Base-by-base conservation (phyloP, 2,329 filamentous ascomycete genomes). In the Huntiella savannae region DNA sequence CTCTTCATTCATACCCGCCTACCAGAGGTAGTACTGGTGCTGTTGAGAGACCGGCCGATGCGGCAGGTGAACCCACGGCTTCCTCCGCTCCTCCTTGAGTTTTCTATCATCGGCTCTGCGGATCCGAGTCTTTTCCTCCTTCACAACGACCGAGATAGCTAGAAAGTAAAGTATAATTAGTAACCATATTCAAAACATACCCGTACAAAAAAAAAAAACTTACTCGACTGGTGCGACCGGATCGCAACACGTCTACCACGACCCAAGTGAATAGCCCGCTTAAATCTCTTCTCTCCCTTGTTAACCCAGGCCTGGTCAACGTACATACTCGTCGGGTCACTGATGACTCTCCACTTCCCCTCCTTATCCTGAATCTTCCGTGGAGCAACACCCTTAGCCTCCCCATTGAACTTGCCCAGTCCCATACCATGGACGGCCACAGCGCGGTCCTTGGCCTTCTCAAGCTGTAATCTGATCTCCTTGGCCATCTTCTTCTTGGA, bases 251-350 rank as follows among this genome's bases (percentile, higher is more conserved):
- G 72, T 48, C 73, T 68, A 33, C 85, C 85, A 57, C 83, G 72
- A 3, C 85, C 86, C 52, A 88, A 77, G 60, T 78, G 80, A 54
- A 87, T 80, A 4, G 73, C 65, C 40, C 68, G 65, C 50, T 63
- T 64, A 19, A 60, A 63, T 49, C 72, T 71, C 60, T 69, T 79
- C 1, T 70, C 68, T 0, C 84, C 83, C 52, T 81, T 78, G 46
- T 82, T 84, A 39, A 94, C 85, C 88, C 88, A 98, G 4, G 87
- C 85, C 63, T 96, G 77, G 46, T 86, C 81, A 54, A 98, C 73
- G 60, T 95, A 98, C 53, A 96, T 80, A 49, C 73, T 73, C n/a
- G 81, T 82, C 1, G 79, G 77, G 56, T 95, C 82, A 28, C 63
- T 63, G 17, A 94, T 70, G 35, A 73, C 69, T 53, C 86, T 67